Conservation (phyloP, 2,329 filamentous ascomycete genomes). For the Penicillium verrucosum region DNA sequence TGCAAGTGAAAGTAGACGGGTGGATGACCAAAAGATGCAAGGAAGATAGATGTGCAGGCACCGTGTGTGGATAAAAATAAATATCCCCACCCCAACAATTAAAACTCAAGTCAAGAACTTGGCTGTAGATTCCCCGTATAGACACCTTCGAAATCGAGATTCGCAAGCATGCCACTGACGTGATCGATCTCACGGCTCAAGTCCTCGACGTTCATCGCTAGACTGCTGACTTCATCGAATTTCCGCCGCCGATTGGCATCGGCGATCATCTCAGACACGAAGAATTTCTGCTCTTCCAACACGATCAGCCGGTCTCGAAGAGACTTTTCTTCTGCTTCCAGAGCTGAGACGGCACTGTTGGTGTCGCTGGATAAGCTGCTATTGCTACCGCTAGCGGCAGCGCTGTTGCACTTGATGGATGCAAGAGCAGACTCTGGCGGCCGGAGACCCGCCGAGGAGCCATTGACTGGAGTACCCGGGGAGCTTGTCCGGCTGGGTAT, state of each 20-base stretch:
- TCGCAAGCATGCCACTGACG: slow-evolving; percentile 62
- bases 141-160: slow-evolving; percentile 60
- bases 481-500: slow-evolving; percentile 20
- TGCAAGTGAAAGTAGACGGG: neutral
- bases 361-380: slow-evolving; percentile 54
- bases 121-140: slow-evolving; percentile 38
- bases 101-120: slow-evolving; percentile 8
- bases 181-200: slow-evolving; percentile 72
- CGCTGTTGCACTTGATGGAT: slow-evolving; percentile 56
- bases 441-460: slow-evolving; percentile 23
- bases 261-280: slow-evolving; percentile 81
- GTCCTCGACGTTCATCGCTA: slow-evolving; percentile 78
- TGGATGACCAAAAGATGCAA: slow-evolving; percentile 6
- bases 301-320: slow-evolving; percentile 76
- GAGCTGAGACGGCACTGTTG: slow-evolving; percentile 58
- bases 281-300: slow-evolving; percentile 85
- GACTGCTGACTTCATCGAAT: slow-evolving; percentile 80
- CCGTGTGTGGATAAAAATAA: neutral
- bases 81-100: neutral
- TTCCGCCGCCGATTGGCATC: slow-evolving; percentile 71
- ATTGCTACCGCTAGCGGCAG: slow-evolving; percentile 48
- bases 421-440: slow-evolving; percentile 50
- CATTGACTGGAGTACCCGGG: slow-evolving; percentile 23
- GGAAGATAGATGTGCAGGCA: slow-evolving; percentile 4
- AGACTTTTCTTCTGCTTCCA: slow-evolving; percentile 81